Evolutionary conservation across 176 grass and related monocot species (phyloP).

Genomic region (Canna indica): DNA sequence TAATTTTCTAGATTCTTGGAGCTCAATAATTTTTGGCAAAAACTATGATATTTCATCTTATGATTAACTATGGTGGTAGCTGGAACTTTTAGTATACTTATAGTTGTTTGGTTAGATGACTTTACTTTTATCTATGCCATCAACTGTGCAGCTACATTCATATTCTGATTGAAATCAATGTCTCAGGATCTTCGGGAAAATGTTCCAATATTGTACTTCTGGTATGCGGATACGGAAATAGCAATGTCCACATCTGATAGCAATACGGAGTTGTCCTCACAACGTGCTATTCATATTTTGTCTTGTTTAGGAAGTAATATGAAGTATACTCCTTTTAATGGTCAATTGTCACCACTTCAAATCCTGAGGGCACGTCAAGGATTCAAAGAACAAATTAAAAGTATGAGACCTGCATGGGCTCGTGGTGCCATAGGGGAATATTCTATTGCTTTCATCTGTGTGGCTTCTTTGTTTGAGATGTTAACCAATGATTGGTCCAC

Average conservation of each 20-base stretch:
- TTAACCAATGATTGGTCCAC: constrained; percentile 63
- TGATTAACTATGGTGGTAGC: not conserved
- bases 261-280: constrained; percentile 35
- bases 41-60: not conserved
- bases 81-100: not conserved
- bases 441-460: constrained; percentile 66
- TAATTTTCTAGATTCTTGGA: not conserved
- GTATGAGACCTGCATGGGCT: constrained; percentile 31
- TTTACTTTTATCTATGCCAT: not conserved
- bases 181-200: constrained; percentile 64
- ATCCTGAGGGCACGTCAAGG: constrained; percentile 79
- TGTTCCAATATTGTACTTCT: constrained; percentile 62
- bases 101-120: not conserved
- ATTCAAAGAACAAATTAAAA: constrained; percentile 88
- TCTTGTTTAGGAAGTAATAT: constrained; percentile 69
- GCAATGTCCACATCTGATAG: constrained; percentile 29
- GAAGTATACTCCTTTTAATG: constrained; percentile 52
- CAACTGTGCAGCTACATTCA: not conserved
- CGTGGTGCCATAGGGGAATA: constrained; percentile 47
- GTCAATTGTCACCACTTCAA: constrained; percentile 51
- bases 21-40: not conserved
- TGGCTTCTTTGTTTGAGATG: constrained; percentile 77
- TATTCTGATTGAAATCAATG: not conserved
- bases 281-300: constrained; percentile 69
- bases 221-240: constrained; percentile 86